phyloP scores from a whole-genome alignment of 176 grass and related monocot species.

The Oryza meyeriana region DNA sequence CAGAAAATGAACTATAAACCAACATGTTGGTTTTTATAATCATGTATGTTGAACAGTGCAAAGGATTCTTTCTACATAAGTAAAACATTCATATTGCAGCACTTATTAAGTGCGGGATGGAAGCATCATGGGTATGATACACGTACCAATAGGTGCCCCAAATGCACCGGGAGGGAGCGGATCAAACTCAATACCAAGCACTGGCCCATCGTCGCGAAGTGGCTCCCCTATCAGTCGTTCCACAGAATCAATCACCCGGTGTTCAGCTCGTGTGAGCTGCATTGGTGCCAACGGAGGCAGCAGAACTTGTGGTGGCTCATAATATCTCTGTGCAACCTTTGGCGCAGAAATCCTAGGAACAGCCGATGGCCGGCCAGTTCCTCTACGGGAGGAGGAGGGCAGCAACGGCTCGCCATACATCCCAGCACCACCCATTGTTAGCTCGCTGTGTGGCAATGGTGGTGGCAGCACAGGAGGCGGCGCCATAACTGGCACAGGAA shows the following conservation, averaged over 20 bases:
- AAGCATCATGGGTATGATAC: not conserved
- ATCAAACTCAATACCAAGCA: conserved; percentile 79
- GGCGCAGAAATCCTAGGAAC: conserved; percentile 70
- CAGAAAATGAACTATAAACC: not conserved
- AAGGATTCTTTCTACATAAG: not conserved
- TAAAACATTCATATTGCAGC: not conserved
- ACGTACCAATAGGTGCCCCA: conserved; percentile 80
- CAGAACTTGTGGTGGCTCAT: conserved; percentile 50
- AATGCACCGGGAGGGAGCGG: conserved; percentile 89
- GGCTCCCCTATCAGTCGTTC: conserved; percentile 67
- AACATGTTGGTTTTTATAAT: not conserved
- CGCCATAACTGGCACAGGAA: conserved; percentile 24
- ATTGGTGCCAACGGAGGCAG: conserved; percentile 28
- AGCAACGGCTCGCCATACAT: conserved; percentile 13
- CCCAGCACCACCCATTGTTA: conserved; percentile 18
- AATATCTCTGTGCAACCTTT: conserved; percentile 49
- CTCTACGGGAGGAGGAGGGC: conserved; percentile 32
- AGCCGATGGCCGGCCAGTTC: conserved; percentile 40
- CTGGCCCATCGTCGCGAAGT: conserved; percentile 78
- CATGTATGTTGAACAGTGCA: not conserved
- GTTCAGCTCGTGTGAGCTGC: conserved; percentile 43
- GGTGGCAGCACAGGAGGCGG: conserved; percentile 41
- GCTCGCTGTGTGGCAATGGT: conserved; percentile 36
- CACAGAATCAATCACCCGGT: conserved; percentile 46
- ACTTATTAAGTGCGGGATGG: not conserved